Conservation (phyloP, 495 filamentous ascomycete species). For the Penicillium coffeae region DNA sequence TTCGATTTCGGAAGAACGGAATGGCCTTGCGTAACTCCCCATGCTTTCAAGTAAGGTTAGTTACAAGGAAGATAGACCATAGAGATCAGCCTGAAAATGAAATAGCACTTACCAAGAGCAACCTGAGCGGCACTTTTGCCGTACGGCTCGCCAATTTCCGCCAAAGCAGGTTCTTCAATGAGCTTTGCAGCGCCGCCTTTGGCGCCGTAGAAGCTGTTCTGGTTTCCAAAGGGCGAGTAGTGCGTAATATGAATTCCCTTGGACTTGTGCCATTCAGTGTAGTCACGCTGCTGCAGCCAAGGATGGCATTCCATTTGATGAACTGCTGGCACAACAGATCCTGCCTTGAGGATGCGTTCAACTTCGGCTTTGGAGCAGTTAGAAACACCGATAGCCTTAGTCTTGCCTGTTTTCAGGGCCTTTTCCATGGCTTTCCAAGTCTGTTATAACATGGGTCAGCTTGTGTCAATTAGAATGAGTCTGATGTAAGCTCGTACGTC, state of each 20-base stretch:
- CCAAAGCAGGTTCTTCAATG: slow-evolving; percentile 58
- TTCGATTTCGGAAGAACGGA: slow-evolving; percentile 66
- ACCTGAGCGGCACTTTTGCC: slow-evolving; percentile 59
- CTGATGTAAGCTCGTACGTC: slow-evolving; percentile 42
- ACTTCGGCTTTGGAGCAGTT: slow-evolving; percentile 71
- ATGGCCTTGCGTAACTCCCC: slow-evolving; percentile 63
- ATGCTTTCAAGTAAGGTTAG: slow-evolving; percentile 33
- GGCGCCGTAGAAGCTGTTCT: slow-evolving; percentile 57
- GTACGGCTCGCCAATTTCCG: slow-evolving; percentile 59
- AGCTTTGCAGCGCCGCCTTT: slow-evolving; percentile 49
- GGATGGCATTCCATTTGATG: slow-evolving; percentile 65
- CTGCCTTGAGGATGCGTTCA: slow-evolving; percentile 60
- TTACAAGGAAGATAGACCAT: background rate
- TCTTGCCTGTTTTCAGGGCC: slow-evolving; percentile 51
- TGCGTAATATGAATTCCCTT: slow-evolving; percentile 60
- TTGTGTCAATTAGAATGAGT: slow-evolving; percentile 1
- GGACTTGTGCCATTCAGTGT: slow-evolving; percentile 50
- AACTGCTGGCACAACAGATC: slow-evolving; percentile 56
- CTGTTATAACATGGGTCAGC: slow-evolving; percentile 18
- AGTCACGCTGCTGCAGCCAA: slow-evolving; percentile 57
- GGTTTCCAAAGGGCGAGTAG: slow-evolving; percentile 70
- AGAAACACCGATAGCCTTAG: slow-evolving; percentile 61
- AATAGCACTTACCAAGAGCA: slow-evolving; percentile 53
- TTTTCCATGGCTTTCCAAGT: slow-evolving; percentile 66
- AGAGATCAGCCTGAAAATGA: slow-evolving; percentile 24